phyloP scores from a whole-genome alignment of 2,329 filamentous ascomycete species.

The Boeremia exigua region DNA sequence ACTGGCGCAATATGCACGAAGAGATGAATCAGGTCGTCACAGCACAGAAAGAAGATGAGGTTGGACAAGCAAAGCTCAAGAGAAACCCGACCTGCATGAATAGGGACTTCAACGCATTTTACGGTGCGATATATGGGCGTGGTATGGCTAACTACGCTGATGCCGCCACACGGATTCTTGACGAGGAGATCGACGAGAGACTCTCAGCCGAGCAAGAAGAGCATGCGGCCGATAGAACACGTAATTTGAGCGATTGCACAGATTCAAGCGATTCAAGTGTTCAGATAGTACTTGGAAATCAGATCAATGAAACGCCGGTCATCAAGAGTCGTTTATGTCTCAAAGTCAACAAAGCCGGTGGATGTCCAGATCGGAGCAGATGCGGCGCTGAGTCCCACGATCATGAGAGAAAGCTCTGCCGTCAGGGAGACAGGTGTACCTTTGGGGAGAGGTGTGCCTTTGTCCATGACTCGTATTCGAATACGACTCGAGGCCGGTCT shows the following conservation, averaged over 20 bases:
- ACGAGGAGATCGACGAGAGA: neutral
- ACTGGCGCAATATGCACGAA: neutral
- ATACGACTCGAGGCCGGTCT: neutral
- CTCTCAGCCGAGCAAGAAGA: neutral
- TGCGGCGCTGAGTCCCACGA: neutral
- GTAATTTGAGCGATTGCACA: neutral
- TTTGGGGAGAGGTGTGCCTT: neutral
- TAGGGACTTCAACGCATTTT: neutral
- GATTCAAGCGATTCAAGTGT: neutral
- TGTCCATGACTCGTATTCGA: neutral
- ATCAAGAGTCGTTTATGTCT: neutral
- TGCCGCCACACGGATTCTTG: too few species aligned
- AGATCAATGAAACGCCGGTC: neutral
- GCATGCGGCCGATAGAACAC: too few species aligned
- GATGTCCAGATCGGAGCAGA: neutral
- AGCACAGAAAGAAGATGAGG: neutral
- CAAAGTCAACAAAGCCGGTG: neutral
- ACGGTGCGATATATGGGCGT: too few species aligned
- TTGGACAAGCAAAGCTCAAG: neutral
- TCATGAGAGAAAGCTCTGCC: neutral
- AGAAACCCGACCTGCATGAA: neutral
- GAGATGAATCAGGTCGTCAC: neutral
- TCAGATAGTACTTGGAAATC: neutral
- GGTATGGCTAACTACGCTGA: too few species aligned
- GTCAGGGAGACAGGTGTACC: neutral